phyloP scores from a whole-genome alignment of 2,329 filamentous ascomycete species.

The Phialophora chinensis region DNA sequence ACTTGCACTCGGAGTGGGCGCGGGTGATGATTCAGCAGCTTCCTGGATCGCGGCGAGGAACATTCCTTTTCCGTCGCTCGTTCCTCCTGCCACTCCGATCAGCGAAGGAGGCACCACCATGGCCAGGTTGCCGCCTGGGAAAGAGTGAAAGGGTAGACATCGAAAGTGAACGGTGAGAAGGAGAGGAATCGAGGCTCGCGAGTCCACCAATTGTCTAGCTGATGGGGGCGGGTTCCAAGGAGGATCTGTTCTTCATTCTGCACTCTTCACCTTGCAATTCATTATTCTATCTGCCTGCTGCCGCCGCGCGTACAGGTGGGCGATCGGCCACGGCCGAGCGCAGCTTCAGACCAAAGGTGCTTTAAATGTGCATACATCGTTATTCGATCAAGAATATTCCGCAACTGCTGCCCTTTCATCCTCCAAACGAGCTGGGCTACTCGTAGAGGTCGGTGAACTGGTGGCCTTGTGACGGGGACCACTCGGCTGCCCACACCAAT shows the following conservation, averaged over 20 bases:
- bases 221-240: neutral
- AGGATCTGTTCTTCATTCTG: neutral
- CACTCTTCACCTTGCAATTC: neutral
- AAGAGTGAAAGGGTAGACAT: neutral
- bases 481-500: neutral
- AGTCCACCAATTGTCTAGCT: neutral
- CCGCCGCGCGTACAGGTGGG: neutral
- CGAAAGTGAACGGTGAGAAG: neutral
- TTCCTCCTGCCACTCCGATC: neutral
- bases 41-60: conserved; percentile 9
- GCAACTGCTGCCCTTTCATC: neutral
- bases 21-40: conserved; percentile 9
- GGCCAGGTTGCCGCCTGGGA: neutral
- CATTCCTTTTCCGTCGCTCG: conserved; percentile 7
- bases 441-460: conserved; percentile 6
- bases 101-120: conserved; percentile 1
- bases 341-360: neutral
- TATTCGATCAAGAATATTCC: neutral
- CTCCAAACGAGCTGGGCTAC: neutral
- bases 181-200: neutral
- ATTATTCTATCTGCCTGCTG: neutral
- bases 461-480: conserved; percentile 3
- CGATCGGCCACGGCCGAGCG: neutral
- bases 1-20: neutral
- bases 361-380: neutral